These are phyloP conservation scores for Solanum medicagineum DNA, from an alignment of 257 asterid genomes.

Conservation along the genomic window DNA sequence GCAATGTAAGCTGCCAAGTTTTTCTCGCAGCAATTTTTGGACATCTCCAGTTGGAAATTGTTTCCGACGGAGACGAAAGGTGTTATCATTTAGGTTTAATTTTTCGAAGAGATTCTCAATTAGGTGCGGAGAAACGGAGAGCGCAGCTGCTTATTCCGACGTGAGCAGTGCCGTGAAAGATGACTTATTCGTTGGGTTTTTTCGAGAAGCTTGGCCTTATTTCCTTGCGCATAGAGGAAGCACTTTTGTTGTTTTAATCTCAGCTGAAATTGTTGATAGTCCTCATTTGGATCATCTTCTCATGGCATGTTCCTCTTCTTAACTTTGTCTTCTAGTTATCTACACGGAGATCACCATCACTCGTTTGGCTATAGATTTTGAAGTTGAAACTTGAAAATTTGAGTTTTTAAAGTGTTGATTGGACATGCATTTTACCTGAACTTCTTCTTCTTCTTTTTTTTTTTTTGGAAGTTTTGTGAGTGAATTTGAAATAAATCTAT, in stretches of 20 bases:
- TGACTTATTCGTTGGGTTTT: constrained; percentile 63
- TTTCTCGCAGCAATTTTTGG: neutral
- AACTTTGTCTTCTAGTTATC: neutral
- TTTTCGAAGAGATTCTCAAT: constrained; percentile 7
- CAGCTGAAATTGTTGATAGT: constrained; percentile 71
- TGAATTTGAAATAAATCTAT: neutral
- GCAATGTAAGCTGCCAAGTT: neutral
- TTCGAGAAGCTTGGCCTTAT: constrained; percentile 95
- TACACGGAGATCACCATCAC: neutral
- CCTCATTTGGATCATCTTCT: constrained; percentile 66
- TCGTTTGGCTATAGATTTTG: neutral
- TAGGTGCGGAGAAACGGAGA: constrained; percentile 19
- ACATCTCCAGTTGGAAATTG: neutral
- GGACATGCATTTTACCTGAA: neutral
- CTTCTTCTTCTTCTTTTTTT: neutral
- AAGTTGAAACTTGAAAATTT: neutral
- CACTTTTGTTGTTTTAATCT: constrained; percentile 71
- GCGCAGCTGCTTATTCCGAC: constrained; percentile 9
- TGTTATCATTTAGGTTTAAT: neutral
- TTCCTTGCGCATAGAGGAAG: constrained; percentile 88
- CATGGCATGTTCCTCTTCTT: constrained; percentile 46
- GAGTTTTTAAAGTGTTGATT: neutral
- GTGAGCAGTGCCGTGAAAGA: constrained; percentile 23
- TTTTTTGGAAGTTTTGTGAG: neutral
- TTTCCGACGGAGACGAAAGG: neutral